Conservation (phyloP, 352 stramenopile genomes). For the Halophytophthora batemanensis region DNA sequence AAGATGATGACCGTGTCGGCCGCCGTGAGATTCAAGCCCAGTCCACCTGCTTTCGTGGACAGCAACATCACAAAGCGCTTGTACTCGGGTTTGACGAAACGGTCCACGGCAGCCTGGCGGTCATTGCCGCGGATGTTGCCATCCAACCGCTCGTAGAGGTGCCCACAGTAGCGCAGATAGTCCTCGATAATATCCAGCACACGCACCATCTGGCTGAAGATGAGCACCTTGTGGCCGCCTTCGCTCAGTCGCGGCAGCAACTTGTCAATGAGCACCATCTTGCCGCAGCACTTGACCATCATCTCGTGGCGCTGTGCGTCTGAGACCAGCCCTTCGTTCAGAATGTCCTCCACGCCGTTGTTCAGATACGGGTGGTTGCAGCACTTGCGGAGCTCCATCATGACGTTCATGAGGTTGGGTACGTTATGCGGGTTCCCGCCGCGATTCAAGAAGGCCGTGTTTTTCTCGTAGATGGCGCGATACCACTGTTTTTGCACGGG, state of each 20-base stretch:
- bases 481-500: slow-evolving; percentile 90
- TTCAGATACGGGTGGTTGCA: slow-evolving; percentile 93
- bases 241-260: slow-evolving; percentile 96
- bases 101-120: slow-evolving; percentile 81
- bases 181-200: slow-evolving; percentile 99
- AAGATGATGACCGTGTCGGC: slow-evolving; percentile 98
- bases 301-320: slow-evolving; percentile 86
- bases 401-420: slow-evolving; percentile 91
- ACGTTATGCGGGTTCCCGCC: slow-evolving; percentile 78
- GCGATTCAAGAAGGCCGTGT: slow-evolving; percentile 88
- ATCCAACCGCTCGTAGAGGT: slow-evolving; percentile 97
- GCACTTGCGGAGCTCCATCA: slow-evolving; percentile 91
- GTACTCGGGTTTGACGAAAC: slow-evolving; percentile 89
- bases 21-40: slow-evolving; percentile 90
- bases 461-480: slow-evolving; percentile 96
- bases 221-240: slow-evolving; percentile 96
- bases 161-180: slow-evolving; percentile 92
- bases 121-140: slow-evolving; percentile 94
- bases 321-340: slow-evolving; percentile 75
- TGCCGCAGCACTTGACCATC: slow-evolving; percentile 98
- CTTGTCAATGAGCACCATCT: slow-evolving; percentile 99
- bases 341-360: slow-evolving; percentile 88
- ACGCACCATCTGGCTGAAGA: slow-evolving; percentile 99
- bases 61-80: slow-evolving; percentile 98
- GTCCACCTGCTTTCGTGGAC: slow-evolving; percentile 96